phyloP scores from a whole-genome alignment of 225 moss, liverwort and hornwort genomes.

The Bryum argenteum region DNA sequence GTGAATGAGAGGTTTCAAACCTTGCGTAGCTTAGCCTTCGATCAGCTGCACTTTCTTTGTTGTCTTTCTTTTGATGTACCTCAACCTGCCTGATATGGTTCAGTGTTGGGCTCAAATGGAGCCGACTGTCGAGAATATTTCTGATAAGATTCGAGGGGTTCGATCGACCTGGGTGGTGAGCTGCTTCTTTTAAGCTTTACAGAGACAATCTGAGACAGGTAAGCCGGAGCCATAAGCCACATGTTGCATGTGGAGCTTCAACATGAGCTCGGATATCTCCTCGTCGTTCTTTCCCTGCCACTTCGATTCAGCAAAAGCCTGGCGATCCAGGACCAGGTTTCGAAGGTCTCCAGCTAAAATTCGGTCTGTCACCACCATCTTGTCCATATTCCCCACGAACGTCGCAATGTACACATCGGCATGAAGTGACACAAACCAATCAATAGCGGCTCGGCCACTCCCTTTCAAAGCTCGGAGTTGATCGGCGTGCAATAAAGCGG shows the following conservation, averaged over 20 bases:
- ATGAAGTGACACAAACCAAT: constrained; percentile 43
- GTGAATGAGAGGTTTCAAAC: neutral
- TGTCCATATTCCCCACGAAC: constrained; percentile 60
- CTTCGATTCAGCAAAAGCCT: constrained; percentile 45
- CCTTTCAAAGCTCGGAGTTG: constrained; percentile 28
- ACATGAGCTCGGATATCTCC: constrained; percentile 31
- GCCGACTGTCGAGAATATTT: too few relatives aligned
- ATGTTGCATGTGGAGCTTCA: constrained; percentile 38
- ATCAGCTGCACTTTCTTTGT: neutral
- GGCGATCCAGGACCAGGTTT: constrained; percentile 49
- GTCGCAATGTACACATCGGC: constrained; percentile 53
- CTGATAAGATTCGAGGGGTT: neutral
- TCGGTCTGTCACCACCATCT: constrained; percentile 60
- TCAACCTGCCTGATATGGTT: neutral
- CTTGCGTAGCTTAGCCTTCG: constrained; percentile 7
- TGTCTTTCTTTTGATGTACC: neutral
- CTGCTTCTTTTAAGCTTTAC: constrained; percentile 17
- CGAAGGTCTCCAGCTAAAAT: constrained; percentile 38
- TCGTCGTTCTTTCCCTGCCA: constrained; percentile 29
- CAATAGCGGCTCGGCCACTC: constrained; percentile 49
- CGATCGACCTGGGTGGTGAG: neutral
- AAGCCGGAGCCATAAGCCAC: constrained; percentile 34
- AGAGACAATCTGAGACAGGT: constrained; percentile 52
- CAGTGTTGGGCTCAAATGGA: neutral
- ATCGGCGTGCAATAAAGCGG: constrained; percentile 31